Evolutionary conservation across 2,329 filamentous ascomycete species (phyloP).

Genomic region (Podosphaera aphanis): DNA sequence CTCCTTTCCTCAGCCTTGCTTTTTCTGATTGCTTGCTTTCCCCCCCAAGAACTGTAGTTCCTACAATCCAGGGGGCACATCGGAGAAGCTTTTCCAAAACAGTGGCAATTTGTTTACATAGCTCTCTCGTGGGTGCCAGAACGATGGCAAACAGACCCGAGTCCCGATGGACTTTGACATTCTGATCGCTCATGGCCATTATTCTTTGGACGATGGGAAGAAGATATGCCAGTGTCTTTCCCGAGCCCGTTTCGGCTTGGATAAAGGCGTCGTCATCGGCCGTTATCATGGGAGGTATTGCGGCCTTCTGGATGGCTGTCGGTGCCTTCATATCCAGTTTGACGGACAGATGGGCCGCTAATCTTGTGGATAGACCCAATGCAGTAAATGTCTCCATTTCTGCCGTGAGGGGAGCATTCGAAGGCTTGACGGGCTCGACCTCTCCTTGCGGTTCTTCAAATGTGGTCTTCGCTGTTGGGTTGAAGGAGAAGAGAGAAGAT

Average conservation of each 20-base stretch:
- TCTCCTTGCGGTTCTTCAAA: conserved; percentile 24
- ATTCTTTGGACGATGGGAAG: conserved; percentile 79
- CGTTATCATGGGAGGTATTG: conserved; percentile 56
- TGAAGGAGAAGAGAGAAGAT: conserved; percentile 80
- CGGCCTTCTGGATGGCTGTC: conserved; percentile 82
- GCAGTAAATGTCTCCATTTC: conserved; percentile 71
- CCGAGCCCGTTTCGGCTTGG: conserved; percentile 89
- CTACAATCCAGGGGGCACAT: conserved; percentile 86
- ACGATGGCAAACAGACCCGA: conserved; percentile 85
- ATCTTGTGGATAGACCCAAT: conserved; percentile 54
- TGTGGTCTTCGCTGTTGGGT: conserved; percentile 48
- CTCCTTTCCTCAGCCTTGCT: conserved; percentile 72
- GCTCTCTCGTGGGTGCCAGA: conserved; percentile 77
- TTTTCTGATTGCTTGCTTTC: conserved; percentile 65
- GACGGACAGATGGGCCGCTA: conserved; percentile 61
- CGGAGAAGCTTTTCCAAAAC: conserved; percentile 68
- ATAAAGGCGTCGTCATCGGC: conserved; percentile 82
- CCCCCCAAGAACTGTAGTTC: conserved; percentile 54
- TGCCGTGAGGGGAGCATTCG: conserved; percentile 71
- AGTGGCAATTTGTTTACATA: conserved; percentile 78
- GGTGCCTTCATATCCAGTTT: conserved; percentile 80
- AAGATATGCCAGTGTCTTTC: conserved; percentile 91
- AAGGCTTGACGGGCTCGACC: conserved; percentile 42
- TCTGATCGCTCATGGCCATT: conserved; percentile 42
- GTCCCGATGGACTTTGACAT: conserved; percentile 45